Evolutionary conservation across 805 yeast species (phyloP).

Genomic region (Lipomyces oligophaga): DNA sequence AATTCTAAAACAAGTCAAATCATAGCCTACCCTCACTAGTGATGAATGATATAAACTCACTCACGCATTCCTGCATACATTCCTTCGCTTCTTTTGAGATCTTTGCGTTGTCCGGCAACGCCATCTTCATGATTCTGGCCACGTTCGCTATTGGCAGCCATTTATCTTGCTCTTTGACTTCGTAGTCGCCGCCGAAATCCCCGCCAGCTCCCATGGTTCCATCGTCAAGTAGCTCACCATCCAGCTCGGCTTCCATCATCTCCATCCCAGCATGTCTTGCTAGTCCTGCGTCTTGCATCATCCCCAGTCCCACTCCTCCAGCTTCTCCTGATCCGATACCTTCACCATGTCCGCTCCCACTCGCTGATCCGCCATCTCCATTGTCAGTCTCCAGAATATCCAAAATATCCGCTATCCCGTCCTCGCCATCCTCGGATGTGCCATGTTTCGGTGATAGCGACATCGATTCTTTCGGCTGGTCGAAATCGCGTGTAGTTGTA

Average conservation of each 20-base stretch:
- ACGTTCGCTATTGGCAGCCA: slow-evolving; percentile 62
- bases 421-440: slow-evolving; percentile 12
- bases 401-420: slow-evolving; percentile 19
- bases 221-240: slow-evolving; percentile 12
- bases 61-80: slow-evolving; percentile 68
- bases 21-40: slow-evolving; percentile 48
- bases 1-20: neutral
- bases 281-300: neutral
- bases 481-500: neutral
- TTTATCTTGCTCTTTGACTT: slow-evolving; percentile 56
- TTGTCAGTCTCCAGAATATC: slow-evolving; percentile 21
- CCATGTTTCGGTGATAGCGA: slow-evolving; percentile 20
- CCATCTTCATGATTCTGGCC: slow-evolving; percentile 71
- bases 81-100: slow-evolving; percentile 77
- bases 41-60: slow-evolving; percentile 63
- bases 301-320: neutral
- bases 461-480: slow-evolving; percentile 9
- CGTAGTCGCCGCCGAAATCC: slow-evolving; percentile 39
- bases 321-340: slow-evolving; percentile 9
- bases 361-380: neutral
- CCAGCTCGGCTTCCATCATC: slow-evolving; percentile 12
- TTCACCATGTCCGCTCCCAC: neutral
- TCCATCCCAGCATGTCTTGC: no score
- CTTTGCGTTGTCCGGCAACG: slow-evolving; percentile 69
- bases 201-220: slow-evolving; percentile 11